Evolutionary conservation across 768 basidiomycete genomes (phyloP), one percentile per base, ranked within the genome.

Genomic region (Macrolepiota albuminosa): DNA sequence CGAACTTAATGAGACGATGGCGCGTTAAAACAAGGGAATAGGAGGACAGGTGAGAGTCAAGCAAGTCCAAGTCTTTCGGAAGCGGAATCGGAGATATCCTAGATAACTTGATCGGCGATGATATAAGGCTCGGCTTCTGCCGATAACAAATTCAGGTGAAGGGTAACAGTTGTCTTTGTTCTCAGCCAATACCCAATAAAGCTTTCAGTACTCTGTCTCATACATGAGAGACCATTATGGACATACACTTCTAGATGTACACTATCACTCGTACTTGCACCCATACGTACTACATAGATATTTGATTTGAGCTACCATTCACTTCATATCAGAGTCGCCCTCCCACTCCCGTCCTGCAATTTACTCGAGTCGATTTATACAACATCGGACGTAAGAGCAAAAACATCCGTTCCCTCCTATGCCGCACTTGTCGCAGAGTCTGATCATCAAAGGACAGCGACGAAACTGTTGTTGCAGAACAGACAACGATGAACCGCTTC

Each of bases 401-500:
- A 11, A 26, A 13, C 8, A 51, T 40, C 26, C 39, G 18, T 24
- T 18, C 16, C 39, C 7, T 40, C 16, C 29, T 29, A 29, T 29
- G 21, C 7, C 18, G 11, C 6, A 2, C 31, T 11, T 36, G n/a
- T 1, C 6, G 33, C 21, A 14, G 24, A 24, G 21, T n/a, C 33
- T 18, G 21, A 36, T 5, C 33, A 26, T 36, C 48, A 82, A 21
- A 88, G 72, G 29, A 87, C 75, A 59, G 73, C 80, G 46, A 87
- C 83, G 64, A 88, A 88, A 57, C 73, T 76, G 69, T 88, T 87
- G 36, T 81, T 83, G 66, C 88, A 89, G 69, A 86, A 89, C 52
- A 87, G 73, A 73, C 88, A 89, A n/a, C 82, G 78, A 63, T 81
- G 76, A 2, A 86, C 84, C 5, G 86, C 86, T 67, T 87, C 82